These are phyloP conservation scores for Lizanozyma gosingica DNA, from an alignment of 1,139 yeast species.

Conservation along the genomic window DNA sequence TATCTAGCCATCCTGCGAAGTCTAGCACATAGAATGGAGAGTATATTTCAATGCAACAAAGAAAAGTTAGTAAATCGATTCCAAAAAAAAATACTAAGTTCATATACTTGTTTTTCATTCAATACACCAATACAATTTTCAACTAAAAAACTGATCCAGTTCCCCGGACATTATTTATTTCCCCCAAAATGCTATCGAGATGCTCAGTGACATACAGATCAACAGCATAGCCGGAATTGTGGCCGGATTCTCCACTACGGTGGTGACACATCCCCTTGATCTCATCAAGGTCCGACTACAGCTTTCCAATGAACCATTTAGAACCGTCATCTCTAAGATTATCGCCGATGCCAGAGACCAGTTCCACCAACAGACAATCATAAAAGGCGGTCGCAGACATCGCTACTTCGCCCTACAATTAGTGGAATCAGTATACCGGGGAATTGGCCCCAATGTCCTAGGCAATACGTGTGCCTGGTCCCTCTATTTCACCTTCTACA, in stretches of 20 bases:
- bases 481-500: constrained; percentile 68
- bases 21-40: too few species aligned
- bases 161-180: too few species aligned
- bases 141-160: too few species aligned
- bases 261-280: constrained; percentile 83
- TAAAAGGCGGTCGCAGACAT: constrained; percentile 9
- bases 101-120: too few species aligned
- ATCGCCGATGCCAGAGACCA: constrained; percentile 5
- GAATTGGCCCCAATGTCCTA: constrained; percentile 66
- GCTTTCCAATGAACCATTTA: constrained; percentile 16
- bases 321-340: constrained; percentile 14
- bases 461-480: constrained; percentile 92
- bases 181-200: not conserved
- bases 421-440: constrained; percentile 51
- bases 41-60: too few species aligned
- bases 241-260: constrained; percentile 78
- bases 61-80: too few species aligned
- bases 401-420: constrained; percentile 2
- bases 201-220: constrained; percentile 13
- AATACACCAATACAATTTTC: too few species aligned
- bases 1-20: too few species aligned
- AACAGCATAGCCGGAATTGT: constrained; percentile 62
- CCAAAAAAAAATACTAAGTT: too few species aligned
- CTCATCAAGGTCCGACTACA: constrained; percentile 77
- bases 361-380: constrained; percentile 4